Conservation (phyloP, 208 protist genomes). For the Naegleria lovaniensis region DNA sequence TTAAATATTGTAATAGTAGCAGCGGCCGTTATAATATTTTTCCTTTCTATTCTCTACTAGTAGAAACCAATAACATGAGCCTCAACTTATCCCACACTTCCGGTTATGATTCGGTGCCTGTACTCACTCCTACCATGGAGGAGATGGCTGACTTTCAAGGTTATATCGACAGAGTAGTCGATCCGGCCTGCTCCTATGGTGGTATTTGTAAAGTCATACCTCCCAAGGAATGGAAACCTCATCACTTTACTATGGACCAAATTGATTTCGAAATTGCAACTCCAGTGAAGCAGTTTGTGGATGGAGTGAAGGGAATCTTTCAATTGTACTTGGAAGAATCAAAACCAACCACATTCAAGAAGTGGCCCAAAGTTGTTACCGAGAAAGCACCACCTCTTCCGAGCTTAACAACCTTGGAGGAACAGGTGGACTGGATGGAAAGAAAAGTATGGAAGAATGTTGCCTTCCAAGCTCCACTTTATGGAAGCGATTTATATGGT, state of each 20-base stretch:
- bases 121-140: neutral
- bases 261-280: constrained; percentile 9
- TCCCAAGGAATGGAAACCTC: neutral
- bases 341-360: neutral
- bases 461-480: neutral
- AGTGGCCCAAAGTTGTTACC: neutral
- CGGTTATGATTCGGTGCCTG: neutral
- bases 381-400: neutral
- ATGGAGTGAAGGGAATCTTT: neutral
- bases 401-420: neutral
- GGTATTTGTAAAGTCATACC: constrained; percentile 17
- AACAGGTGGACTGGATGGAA: neutral
- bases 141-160: neutral
- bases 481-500: constrained; percentile 2
- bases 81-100: neutral
- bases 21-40: too few species aligned
- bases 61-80: too few species aligned
- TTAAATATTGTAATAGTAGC: too few species aligned
- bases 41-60: too few species aligned
- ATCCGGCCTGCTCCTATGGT: neutral
- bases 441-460: constrained; percentile 30
- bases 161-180: neutral
- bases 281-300: neutral
- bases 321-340: neutral
- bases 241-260: neutral